A percentile compares a stretch with the other conserved stretches of the same genome.
These are phyloP conservation scores for Lentinus tigrinus DNA, from an alignment of 768 basidiomycete species.

Conservation along the genomic window DNA sequence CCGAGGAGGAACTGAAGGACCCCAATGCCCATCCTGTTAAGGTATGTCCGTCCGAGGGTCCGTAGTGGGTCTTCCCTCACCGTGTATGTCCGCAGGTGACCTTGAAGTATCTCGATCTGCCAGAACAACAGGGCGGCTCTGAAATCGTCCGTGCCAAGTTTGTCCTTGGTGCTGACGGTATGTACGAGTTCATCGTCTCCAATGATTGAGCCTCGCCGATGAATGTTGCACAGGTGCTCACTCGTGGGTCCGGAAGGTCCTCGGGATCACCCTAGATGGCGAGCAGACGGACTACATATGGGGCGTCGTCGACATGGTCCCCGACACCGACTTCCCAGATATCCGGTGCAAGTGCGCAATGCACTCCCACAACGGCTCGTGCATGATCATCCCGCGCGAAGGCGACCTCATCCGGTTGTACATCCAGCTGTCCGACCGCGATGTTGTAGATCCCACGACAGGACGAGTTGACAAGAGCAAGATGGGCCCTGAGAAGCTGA, in stretches of 20 bases:
- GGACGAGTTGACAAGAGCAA: constrained; percentile 42
- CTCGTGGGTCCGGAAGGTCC: constrained; percentile 75
- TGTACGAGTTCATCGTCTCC: constrained; percentile 2
- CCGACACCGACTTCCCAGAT: constrained; percentile 55
- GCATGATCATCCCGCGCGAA: constrained; percentile 55
- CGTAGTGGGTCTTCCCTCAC: no score
- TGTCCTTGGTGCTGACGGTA: constrained; percentile 76
- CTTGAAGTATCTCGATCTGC: constrained; percentile 41
- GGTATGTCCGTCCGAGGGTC: constrained; percentile 16
- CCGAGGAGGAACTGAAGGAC: constrained; percentile 43
- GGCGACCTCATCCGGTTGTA: constrained; percentile 48
- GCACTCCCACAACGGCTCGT: constrained; percentile 51
- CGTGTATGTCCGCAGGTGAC: constrained; percentile 36
- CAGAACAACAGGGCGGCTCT: constrained; percentile 34
- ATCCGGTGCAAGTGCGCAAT: constrained; percentile 48
- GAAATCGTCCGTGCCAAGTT: constrained; percentile 71
- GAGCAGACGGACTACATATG: constrained; percentile 78
- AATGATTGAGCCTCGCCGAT: neutral
- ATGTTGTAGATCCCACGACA: constrained; percentile 34
- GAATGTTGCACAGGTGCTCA: constrained; percentile 67
- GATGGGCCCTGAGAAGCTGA: constrained; percentile 38
- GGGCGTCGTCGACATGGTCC: constrained; percentile 71
- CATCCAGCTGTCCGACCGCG: constrained; percentile 48
- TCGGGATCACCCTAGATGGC: constrained; percentile 73
- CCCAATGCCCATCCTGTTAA: constrained; percentile 35